phyloP scores from a whole-genome alignment of 2,329 filamentous ascomycete genomes.

The Pseudopyricularia javanii region DNA sequence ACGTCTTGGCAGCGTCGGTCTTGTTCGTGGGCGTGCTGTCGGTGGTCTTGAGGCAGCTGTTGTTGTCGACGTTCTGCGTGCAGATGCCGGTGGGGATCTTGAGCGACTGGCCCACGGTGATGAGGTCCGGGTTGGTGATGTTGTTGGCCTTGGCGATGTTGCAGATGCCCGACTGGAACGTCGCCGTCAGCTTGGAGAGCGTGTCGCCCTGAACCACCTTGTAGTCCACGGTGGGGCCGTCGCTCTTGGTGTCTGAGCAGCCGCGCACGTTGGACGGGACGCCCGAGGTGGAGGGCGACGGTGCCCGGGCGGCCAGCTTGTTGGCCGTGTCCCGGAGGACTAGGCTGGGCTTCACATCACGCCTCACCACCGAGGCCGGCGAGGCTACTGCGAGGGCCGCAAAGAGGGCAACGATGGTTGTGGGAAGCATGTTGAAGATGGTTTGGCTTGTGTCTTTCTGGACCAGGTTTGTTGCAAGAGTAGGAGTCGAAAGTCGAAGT shows the following conservation, averaged over 20 bases:
- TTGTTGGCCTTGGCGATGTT: slow-evolving; percentile 1
- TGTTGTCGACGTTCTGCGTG: neutral
- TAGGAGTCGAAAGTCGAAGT: neutral
- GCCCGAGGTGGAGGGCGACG: neutral
- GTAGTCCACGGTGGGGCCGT: neutral
- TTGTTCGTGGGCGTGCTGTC: neutral
- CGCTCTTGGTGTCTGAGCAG: neutral
- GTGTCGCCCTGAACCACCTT: slow-evolving; percentile 2
- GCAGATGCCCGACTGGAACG: slow-evolving; percentile 2
- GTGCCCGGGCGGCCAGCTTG: neutral
- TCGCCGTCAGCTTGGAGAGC: neutral
- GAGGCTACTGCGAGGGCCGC: neutral
- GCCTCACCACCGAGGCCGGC: neutral
- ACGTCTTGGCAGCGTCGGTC: neutral
- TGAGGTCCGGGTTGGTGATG: neutral
- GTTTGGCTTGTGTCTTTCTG: neutral
- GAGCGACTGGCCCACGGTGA: neutral
- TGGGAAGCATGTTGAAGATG: neutral
- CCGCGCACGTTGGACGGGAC: neutral
- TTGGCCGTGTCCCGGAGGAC: neutral
- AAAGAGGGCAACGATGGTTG: neutral
- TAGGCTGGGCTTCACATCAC: neutral
- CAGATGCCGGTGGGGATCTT: neutral
- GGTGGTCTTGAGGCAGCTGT: neutral
- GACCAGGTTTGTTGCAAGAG: neutral